Evolutionary conservation across 2,329 filamentous ascomycete genomes (phyloP), one percentile per base, ranked within the genome.

Genomic region (Hypoxylon sp.): DNA sequence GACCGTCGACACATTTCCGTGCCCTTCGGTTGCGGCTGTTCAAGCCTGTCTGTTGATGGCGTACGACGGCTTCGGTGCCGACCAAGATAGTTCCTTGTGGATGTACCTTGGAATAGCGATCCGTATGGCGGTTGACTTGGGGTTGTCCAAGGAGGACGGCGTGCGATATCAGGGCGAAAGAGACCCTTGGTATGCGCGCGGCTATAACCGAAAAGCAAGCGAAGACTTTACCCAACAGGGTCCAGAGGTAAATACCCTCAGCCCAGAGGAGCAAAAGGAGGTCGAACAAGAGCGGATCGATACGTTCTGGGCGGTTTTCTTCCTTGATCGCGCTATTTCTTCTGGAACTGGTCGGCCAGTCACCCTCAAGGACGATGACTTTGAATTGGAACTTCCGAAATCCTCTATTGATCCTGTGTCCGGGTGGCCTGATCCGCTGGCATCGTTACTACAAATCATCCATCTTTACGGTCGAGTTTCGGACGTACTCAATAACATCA

Each of bases 81-180:
- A 93, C 71, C 92, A 94, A 73, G 94, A 97, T 75, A 97, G 93
- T 77, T 93, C 93, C 0, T 80, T 97, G 6, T 97, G 94, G 93
- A 97, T 97, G 93, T 97, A 97, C 76, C 84, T 97, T 1, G 94
- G 93, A 0, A 90, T 95, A 56, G 91, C 93, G 0, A 97, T 97
- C 67, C 90, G 93, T 3, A 92, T 94, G 89, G 91, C 91, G 0
- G 88, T 93, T 65, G 92, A 94, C 75, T 82, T 97, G 8, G 93
- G 94, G 0, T 84, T 97, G 70, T 92, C 95, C 72, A 97, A 94
- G 70, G 85, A 92, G 15, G 91, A 94, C 70, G 93, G 93, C 0
- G 85, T 97, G 52, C 85, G 84, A 65, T 87, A 87, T 66, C 87
- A 87, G 71, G 85, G 84, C n/a, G 83, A 84, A 62, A 85, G 81